Evolutionary conservation across 306 rosid genomes (phyloP).

Genomic region (Vigna angularis): DNA sequence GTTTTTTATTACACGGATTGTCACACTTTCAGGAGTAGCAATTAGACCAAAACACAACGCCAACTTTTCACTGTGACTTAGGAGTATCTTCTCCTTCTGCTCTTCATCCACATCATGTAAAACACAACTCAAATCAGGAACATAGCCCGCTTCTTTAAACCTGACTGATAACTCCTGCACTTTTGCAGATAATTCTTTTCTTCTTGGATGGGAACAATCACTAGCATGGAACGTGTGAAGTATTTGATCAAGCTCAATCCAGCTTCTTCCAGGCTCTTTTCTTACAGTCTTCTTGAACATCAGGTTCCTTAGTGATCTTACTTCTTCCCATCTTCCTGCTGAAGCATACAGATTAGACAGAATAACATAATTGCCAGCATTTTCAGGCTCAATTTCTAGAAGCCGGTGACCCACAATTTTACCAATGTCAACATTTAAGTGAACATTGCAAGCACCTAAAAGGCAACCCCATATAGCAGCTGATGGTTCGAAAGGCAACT

Average conservation of each 20-base stretch:
- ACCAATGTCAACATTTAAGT: conserved; percentile 70
- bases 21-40: conserved; percentile 55
- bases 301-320: conserved; percentile 64
- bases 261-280: conserved; percentile 88
- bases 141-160: conserved; percentile 78
- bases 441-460: conserved; percentile 85
- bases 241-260: conserved; percentile 80
- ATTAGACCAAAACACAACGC: conserved; percentile 84
- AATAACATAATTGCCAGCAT: conserved; percentile 87
- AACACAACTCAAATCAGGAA: conserved; percentile 84
- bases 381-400: conserved; percentile 78
- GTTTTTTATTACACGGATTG: conserved; percentile 79
- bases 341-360: conserved; percentile 89
- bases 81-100: conserved; percentile 85
- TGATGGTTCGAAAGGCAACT: conserved; percentile 72
- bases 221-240: conserved; percentile 86
- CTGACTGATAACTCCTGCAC: conserved; percentile 63
- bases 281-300: conserved; percentile 69
- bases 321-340: conserved; percentile 90
- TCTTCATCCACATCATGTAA: conserved; percentile 88
- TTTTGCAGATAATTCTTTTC: conserved; percentile 72
- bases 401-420: conserved; percentile 69
- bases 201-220: conserved; percentile 83
- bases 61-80: conserved; percentile 84
- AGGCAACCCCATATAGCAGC: conserved; percentile 90